These are phyloP conservation scores for Calonectria honghensis DNA, from an alignment of 2,329 filamentous ascomycete species.

Conservation along the genomic window DNA sequence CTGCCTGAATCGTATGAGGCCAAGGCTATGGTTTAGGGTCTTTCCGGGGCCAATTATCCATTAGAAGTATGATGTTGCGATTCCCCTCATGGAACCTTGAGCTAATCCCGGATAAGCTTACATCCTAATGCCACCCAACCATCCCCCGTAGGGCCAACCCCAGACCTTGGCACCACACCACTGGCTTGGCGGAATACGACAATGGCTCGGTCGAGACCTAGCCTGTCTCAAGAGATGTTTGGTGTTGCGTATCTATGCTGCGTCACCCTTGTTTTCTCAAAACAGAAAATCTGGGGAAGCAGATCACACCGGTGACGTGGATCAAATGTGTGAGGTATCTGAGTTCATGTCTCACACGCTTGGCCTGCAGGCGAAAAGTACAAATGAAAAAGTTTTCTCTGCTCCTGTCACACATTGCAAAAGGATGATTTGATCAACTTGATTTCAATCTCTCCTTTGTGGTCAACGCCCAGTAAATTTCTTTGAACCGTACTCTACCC, in stretches of 20 bases:
- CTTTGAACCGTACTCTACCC: not conserved
- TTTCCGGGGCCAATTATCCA: not conserved
- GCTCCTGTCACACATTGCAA: not conserved
- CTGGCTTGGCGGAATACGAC: not conserved
- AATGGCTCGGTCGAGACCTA: not conserved
- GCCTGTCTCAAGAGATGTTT: not conserved
- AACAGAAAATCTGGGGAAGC: slow-evolving; percentile 7
- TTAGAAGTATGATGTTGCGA: too few relatives aligned
- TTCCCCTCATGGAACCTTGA: not conserved
- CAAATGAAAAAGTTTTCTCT: not conserved
- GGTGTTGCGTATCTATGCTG: not conserved
- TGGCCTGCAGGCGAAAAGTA: not conserved
- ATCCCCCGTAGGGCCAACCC: not conserved
- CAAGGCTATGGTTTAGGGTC: not conserved
- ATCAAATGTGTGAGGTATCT: not conserved
- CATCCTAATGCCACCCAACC: slow-evolving; percentile 22
- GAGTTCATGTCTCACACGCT: not conserved
- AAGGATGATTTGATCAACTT: not conserved
- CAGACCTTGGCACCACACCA: slow-evolving; percentile 13
- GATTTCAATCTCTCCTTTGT: not conserved
- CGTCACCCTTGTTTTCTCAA: not conserved
- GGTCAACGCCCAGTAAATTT: not conserved
- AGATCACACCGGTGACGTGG: not conserved
- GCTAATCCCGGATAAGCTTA: slow-evolving; percentile 29
- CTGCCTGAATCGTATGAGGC: slow-evolving; percentile 2